These are phyloP conservation scores for Nicotiana obtusifolia DNA, from an alignment of 257 asterid species.

Conservation along the genomic window DNA sequence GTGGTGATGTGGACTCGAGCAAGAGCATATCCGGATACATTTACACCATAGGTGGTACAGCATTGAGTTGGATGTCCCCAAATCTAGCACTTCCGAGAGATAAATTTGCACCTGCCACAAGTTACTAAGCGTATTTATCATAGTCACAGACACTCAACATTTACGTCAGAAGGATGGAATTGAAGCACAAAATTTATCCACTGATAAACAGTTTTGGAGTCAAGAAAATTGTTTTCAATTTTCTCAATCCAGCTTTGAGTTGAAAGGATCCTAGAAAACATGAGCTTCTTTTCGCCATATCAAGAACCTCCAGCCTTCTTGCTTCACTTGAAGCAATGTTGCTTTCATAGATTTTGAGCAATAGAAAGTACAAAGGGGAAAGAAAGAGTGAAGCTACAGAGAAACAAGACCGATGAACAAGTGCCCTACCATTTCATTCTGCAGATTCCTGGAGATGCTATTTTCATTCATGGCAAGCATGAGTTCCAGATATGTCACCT, in stretches of 20 bases:
- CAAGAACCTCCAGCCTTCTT: not conserved
- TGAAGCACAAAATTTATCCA: not conserved
- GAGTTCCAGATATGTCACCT: constrained; percentile 87
- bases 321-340: not conserved
- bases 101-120: constrained; percentile 82
- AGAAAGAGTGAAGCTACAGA: constrained; percentile 11
- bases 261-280: not conserved
- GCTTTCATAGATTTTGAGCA: not conserved
- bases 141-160: constrained; percentile 3
- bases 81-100: constrained; percentile 91
- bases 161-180: not conserved
- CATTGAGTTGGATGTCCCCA: no score
- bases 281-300: not conserved
- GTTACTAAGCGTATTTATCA: not conserved
- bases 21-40: no score
- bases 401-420: constrained; percentile 11
- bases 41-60: no score
- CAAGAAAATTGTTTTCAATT: not conserved
- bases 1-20: no score
- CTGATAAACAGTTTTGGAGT: not conserved
- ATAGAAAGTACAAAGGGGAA: constrained; percentile 1
- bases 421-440: constrained; percentile 88
- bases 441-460: constrained; percentile 81
- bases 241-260: constrained; percentile 1
- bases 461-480: constrained; percentile 89